phyloP scores from a whole-genome alignment of 2,329 filamentous ascomycete genomes.

The Diaporthe eres region DNA sequence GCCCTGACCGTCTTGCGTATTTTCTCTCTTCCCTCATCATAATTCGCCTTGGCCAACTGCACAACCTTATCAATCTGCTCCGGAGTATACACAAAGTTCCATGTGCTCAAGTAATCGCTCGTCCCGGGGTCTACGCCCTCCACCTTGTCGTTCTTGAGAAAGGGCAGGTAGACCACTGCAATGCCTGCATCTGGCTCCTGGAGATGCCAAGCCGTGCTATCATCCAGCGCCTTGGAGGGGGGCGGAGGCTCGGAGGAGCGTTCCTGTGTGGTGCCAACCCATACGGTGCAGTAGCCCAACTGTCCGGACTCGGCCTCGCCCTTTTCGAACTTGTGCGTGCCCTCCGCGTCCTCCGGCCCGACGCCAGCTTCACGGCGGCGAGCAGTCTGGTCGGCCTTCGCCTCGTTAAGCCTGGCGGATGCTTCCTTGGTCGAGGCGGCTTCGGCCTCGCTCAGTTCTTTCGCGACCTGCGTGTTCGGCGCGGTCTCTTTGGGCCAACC shows the following conservation, averaged over 20 bases:
- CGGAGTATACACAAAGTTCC: slow-evolving; percentile 97
- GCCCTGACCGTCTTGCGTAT: slow-evolving; percentile 85
- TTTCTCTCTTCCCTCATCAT: slow-evolving; percentile 83
- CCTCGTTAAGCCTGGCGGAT: slow-evolving; percentile 73
- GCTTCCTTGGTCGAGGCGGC: slow-evolving; percentile 72
- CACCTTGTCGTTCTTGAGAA: slow-evolving; percentile 85
- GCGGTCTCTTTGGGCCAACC: slow-evolving; percentile 84
- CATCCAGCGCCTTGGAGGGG: slow-evolving; percentile 67
- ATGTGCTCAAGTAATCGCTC: slow-evolving; percentile 91
- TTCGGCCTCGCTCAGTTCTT: slow-evolving; percentile 78
- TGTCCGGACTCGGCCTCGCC: slow-evolving; percentile 67
- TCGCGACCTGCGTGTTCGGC: slow-evolving; percentile 70
- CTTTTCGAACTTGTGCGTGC: slow-evolving; percentile 52
- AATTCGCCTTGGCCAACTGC: slow-evolving; percentile 87
- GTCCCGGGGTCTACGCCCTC: slow-evolving; percentile 85
- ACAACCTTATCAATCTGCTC: slow-evolving; percentile 91
- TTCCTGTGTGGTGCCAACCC: slow-evolving; percentile 90
- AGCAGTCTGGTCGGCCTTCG: slow-evolving; percentile 63
- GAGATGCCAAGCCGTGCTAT: slow-evolving; percentile 77
- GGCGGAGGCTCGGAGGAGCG: slow-evolving; percentile 68
- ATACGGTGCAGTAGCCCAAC: slow-evolving; percentile 92
- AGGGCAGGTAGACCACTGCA: slow-evolving; percentile 90
- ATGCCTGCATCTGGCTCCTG: slow-evolving; percentile 86
- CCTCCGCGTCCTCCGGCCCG: slow-evolving; percentile 44
- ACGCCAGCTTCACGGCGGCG: slow-evolving; percentile 48